Evolutionary conservation across 495 filamentous ascomycete species (phyloP), one percentile per base, ranked within the genome.

Genomic region (Talaromyces nanjingensis): DNA sequence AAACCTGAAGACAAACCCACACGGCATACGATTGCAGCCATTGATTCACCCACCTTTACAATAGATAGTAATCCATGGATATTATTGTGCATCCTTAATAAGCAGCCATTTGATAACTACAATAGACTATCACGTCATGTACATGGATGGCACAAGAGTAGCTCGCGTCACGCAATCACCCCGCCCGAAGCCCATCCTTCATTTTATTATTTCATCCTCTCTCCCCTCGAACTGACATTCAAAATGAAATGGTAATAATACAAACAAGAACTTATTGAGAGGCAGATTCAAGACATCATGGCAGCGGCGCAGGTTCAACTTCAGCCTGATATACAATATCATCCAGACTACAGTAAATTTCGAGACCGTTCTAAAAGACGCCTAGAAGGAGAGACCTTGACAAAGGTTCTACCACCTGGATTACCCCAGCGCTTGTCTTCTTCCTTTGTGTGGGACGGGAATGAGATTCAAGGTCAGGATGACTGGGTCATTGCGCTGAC

Each of bases 281-380:
- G 59, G 7, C n/a, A 47, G 6, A n/a, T 25, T 8, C 12, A 18
- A 65, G 24, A 8, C n/a, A 65, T n/a, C 11, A 73, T 73, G 74
- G 68, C 70, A 33, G 70, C 29, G 57, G 72, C 71, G 18, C 52
- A 66, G 31, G 72, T 70, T 16, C 72, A 72, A 11, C 67, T 65
- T 22, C 79, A 81, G 56, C 82, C 83, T 2, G 84, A 87, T 65
- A 88, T 87, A 37, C 67, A 78, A n/a, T 87, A 86, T 68, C 72
- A 78, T 24, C 84, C 84, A 4, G 75, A 86, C 57, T 76, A 76
- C 64, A 76, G 77, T 24, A 87, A 86, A 68, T 87, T 83, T 68
- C 75, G 82, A 59, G 77, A 76, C 6, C 76, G 86, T 22, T 73
- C 70, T 45, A 70, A 77, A 64, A 74, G 73, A n/a, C 76, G 83